Evolutionary conservation across 192 early-diverging fungal species (phyloP).

Genomic region (Radiomyces spectabilis): DNA sequence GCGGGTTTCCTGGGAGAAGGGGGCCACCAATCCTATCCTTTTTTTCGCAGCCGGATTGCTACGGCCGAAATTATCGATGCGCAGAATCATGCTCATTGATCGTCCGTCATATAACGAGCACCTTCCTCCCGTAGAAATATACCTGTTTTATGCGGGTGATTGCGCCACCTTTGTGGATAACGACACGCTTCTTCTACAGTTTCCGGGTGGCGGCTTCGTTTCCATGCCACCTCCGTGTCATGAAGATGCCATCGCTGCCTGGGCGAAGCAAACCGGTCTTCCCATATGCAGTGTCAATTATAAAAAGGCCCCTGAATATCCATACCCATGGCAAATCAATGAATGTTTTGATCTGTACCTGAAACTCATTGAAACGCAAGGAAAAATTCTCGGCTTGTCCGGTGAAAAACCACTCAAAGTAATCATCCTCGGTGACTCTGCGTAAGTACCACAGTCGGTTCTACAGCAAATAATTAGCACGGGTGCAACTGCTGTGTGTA

Average conservation of each 20-base stretch:
- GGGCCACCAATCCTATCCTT: slow-evolving; percentile 57
- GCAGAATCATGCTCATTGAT: slow-evolving; percentile 21
- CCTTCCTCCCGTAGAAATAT: slow-evolving; percentile 29
- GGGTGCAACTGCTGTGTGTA: too few species aligned
- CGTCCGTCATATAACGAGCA: slow-evolving; percentile 17
- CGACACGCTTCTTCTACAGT: slow-evolving; percentile 48
- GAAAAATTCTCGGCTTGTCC: slow-evolving; percentile 66
- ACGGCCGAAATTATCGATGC: slow-evolving; percentile 31
- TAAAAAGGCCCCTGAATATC: slow-evolving; percentile 90
- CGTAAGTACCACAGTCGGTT: too few species aligned
- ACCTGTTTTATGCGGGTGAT: slow-evolving; percentile 51
- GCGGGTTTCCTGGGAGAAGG: slow-evolving; percentile 89
- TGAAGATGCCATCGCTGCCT: slow-evolving; percentile 73
- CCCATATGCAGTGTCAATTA: slow-evolving; percentile 85
- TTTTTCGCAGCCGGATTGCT: slow-evolving; percentile 35
- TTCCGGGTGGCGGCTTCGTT: slow-evolving; percentile 87
- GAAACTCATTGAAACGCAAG: slow-evolving; percentile 66
- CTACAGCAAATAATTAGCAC: too few species aligned
- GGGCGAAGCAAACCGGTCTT: slow-evolving; percentile 65
- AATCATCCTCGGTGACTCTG: slow-evolving; percentile 83
- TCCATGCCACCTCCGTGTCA: slow-evolving; percentile 85
- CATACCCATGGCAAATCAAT: slow-evolving; percentile 86
- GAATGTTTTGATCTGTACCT: slow-evolving; percentile 89
- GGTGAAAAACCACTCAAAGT: slow-evolving; percentile 62
- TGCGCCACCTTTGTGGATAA: slow-evolving; percentile 20